Base-by-base conservation (phyloP, 129 eudicot genomes). In the Tagetes erecta region DNA sequence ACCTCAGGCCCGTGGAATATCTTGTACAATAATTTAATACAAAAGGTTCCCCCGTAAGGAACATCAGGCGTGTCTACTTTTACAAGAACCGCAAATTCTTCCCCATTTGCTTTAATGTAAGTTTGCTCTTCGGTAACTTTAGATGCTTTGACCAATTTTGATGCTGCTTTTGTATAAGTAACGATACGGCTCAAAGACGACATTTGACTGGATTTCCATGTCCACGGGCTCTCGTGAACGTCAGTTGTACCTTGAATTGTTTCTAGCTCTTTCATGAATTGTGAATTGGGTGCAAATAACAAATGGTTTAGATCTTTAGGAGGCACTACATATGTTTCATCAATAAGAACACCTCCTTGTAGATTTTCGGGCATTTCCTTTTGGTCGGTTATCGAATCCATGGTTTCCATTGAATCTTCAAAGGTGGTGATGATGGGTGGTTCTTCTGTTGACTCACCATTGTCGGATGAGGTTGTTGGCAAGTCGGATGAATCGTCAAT, bases 61-160 rank as follows among this genome's bases (percentile, higher is more conserved):
- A 87, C 99, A 76, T 94, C 97, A 4, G 96, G 97, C 3, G 99
- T 94, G 34, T 82, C 85, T 50, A 90, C 99, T 36, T 20, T 71
- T 9, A 86, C 85, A 56, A 74, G 27, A 79, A 94, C 89, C 6
- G 80, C 91, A 82, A 83, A 94, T 75, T 91, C 97, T 4, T 63
- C 84, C 34, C 87, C 86, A 75, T 79, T 73, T 65, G 99, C 99
- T 82, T 79, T 91, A 2, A 80, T 8, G 79, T 91, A 94, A 1
- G 82, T 88, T 72, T 94, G 97, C 40, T 88, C 97, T 81, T 94
- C 99, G 0, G 88, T 88, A 63, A 91, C 99, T 76, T 85, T 86
- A 62, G 85, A 85, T 71, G 99, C 91, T 85, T 88, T 91, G 12
- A 94, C 87, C 70, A 94, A 81, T 64, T 82, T 94, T 2, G 84